Evolutionary conservation across 208 protist species (phyloP), one percentile per base, ranked within the genome.

Genomic region (Trypanosoma platydactyli): DNA sequence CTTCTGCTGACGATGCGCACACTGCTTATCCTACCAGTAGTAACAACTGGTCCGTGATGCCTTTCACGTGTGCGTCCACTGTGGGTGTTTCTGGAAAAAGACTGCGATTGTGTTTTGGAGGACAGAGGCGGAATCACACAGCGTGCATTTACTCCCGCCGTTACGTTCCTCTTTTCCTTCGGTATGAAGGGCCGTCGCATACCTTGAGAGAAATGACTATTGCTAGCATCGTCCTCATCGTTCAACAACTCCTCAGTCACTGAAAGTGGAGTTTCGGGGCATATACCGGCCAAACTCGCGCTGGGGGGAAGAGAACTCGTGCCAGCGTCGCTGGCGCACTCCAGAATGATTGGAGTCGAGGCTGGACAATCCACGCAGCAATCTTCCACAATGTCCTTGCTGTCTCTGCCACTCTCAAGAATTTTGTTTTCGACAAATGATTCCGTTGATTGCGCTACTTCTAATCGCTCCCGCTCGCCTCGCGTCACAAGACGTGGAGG

Each of bases 231-330:
- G 42, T 44, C 6, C 9, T 44, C 53, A n/a, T 22, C 22, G 44
- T 48, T 48, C 7, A 25, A 24, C 30, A 44, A 22, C 18, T 58
- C 53, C 42, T 58, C 53, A 0, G 38, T 44, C 15, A 58, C 53
- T 1, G 53, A 58, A 30, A 44, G 53, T 13, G 53, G 53, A 5
- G 53, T 58, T 3, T 16, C 33, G 29, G 53, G 53, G 30, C 50
- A 54, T 38, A 18, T 50, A 18, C 12, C 45, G 3, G 20, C 45
- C 3, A 24, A 50, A 13, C 20, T 13, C 15, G 5, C 20, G 20
- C 20, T 50, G 3, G 33, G 33, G 33, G 33, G 33, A 9, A 3
- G 9, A 3, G 33, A 9, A 3, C 33, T 11, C 33, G 33, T 9
- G 9, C 3, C 33, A 38, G 9, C 33, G 9, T 38, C 33, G 33